phyloP scores from a whole-genome alignment of 306 rosid species.

The Cucumis melo region DNA sequence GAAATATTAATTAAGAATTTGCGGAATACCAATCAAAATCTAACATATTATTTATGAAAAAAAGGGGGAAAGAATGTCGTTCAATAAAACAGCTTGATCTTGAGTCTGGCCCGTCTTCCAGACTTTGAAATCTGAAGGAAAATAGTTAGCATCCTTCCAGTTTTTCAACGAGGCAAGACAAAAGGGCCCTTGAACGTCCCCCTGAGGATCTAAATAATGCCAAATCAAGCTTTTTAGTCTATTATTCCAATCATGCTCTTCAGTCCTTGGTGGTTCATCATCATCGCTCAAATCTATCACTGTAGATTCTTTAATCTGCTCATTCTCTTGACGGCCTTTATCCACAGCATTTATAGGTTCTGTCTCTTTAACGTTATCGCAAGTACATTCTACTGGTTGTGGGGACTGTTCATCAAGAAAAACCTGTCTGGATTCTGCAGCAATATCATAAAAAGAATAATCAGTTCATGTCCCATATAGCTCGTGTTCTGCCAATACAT shows the following conservation, averaged over 20 bases:
- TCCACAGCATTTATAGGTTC: constrained; percentile 3
- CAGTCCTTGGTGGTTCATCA: constrained; percentile 16
- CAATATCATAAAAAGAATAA: constrained; percentile 1
- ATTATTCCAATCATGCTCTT: constrained; percentile 12
- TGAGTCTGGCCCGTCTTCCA: constrained; percentile 50
- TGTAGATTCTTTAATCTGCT: constrained; percentile 11
- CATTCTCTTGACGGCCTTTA: constrained; percentile 6
- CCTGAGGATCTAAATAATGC: constrained; percentile 68
- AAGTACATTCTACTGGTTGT: constrained; percentile 11
- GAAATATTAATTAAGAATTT: not conserved
- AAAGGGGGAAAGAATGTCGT: constrained; percentile 21
- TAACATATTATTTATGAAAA: not conserved
- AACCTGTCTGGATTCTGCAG: constrained; percentile 21
- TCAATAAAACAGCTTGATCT: constrained; percentile 33
- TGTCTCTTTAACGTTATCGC: not conserved
- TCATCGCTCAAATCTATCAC: constrained; percentile 53
- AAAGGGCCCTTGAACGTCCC: constrained; percentile 66
- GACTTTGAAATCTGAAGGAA: constrained; percentile 56
- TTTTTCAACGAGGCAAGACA: constrained; percentile 30
- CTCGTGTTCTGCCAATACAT: not conserved
- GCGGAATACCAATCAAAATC: not conserved
- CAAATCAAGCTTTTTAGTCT: constrained; percentile 22
- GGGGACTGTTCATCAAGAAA: constrained; percentile 11
- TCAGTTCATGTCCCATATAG: not conserved
- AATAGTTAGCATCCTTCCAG: constrained; percentile 62